Evolutionary conservation across 176 grass and related monocot genomes (phyloP).

Genomic region (Metroxylon sagu): DNA sequence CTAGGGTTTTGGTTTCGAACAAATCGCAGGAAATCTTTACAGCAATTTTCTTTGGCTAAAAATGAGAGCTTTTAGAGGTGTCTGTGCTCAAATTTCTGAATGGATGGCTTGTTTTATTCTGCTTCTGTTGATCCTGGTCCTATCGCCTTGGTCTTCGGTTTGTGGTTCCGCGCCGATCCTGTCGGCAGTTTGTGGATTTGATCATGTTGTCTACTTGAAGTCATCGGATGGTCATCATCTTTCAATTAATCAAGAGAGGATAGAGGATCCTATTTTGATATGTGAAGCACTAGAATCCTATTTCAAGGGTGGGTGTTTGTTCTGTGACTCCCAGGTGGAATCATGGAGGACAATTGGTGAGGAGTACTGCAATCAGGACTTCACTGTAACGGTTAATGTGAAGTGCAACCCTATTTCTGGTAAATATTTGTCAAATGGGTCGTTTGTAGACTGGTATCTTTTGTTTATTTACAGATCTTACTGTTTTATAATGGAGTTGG

Average conservation of each 20-base stretch:
- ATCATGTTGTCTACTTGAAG: conserved; percentile 42
- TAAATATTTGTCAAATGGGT: conserved; percentile 22
- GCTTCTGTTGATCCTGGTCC: conserved; percentile 30
- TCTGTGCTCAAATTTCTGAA: neutral
- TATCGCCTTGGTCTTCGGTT: conserved; percentile 25
- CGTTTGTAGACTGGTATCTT: neutral
- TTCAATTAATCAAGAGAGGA: conserved; percentile 42
- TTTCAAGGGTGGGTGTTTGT: conserved; percentile 52
- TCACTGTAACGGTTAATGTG: neutral
- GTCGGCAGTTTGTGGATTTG: conserved; percentile 40
- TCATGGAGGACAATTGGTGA: conserved; percentile 29
- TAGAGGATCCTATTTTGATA: conserved; percentile 43
- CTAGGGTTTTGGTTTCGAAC: no score
- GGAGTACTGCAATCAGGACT: conserved; percentile 35
- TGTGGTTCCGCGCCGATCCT: conserved; percentile 20
- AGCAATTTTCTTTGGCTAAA: neutral
- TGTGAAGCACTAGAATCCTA: conserved; percentile 60
- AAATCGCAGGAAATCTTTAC: no score
- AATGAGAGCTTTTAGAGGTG: neutral
- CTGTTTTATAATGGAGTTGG: neutral
- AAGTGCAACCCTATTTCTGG: conserved; percentile 30
- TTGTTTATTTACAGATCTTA: neutral
- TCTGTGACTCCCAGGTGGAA: conserved; percentile 28
- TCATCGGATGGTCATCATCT: conserved; percentile 28
- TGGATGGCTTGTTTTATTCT: conserved; percentile 13